Base-by-base conservation (phyloP, 257 asterid species). In the Buddleja alternifolia region DNA sequence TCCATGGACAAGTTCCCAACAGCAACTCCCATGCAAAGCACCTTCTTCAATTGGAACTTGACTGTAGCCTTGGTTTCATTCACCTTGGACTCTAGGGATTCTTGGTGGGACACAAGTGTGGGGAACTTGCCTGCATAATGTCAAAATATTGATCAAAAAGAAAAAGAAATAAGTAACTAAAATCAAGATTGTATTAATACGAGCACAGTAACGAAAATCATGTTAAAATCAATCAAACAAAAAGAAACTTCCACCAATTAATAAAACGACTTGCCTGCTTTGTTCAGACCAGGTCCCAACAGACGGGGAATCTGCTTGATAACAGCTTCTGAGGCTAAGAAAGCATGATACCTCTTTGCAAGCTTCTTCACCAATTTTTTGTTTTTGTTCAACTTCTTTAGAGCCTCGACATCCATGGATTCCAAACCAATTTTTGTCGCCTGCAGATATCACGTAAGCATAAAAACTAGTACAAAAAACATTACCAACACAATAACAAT, bases 11-110 rank as follows among this genome's bases (percentile, higher is more conserved):
- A 69, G 66, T 83, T 83, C 7, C 88, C 88, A 69, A 83, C 88
- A 29, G 88, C 88, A 39, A 83, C 85, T 46, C 88, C 88, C 88
- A 83, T 80, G 83, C 88, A 83, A 16, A 83, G 82, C 58, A 83
- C 88, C 74, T 83, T 83, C 66, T 83, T 83, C 80, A 83, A 66
- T 57, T 83, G 88, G 78, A 83, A 83, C 73, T 83, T 83, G 32
- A 83, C 71, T 0, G 85, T 83, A 14, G 88, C 88, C 72, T 83
- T 80, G 32, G 83, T 83, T 79, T 83, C 85, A 39, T 76, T 82
- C 68, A 82, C 87, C 81, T 79, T 82, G 44, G 84, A 54, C 63
- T 82, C 87, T 0, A 83, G 80, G 50, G 88, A 80, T 58, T 83
- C 88, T 60, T 83, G 85, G 63, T 83, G 85, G 58, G 58, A 36